Evolutionary conservation across 768 basidiomycete genomes (phyloP).

Genomic region (Amylocystis lapponica): DNA sequence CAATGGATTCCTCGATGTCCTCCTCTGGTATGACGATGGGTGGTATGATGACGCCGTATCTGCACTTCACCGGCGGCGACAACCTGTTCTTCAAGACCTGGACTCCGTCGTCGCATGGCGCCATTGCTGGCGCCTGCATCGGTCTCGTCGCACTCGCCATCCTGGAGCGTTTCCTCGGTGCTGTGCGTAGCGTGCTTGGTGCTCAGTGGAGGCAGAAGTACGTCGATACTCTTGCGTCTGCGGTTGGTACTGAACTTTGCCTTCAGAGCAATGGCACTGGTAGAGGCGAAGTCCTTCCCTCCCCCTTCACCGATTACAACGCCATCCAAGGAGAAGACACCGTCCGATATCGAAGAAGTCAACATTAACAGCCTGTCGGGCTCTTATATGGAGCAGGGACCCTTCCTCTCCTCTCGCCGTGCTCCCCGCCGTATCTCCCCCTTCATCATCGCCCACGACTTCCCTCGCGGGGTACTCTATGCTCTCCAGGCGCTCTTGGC

Average conservation of each 20-base stretch:
- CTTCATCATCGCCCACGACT: conserved; percentile 62
- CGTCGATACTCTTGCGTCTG: conserved; percentile 1
- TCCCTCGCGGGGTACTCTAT: conserved; percentile 63
- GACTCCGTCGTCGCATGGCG: conserved; percentile 62
- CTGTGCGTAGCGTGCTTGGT: conserved; percentile 47
- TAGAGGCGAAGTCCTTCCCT: neutral
- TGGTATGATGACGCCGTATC: conserved; percentile 54
- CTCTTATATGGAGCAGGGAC: neutral
- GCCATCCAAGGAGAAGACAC: neutral
- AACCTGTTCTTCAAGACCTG: conserved; percentile 62
- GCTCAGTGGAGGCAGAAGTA: conserved; percentile 57
- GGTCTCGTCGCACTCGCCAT: conserved; percentile 62
- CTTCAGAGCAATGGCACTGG: neutral
- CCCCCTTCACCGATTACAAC: neutral
- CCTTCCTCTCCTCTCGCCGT: conserved; percentile 6
- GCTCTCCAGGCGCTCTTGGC: conserved; percentile 55
- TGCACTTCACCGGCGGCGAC: conserved; percentile 66
- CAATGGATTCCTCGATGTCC: neutral
- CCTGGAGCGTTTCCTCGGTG: conserved; percentile 64
- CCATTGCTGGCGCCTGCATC: conserved; percentile 71
- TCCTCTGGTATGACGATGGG: conserved; percentile 8
- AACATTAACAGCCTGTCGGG: conserved; percentile 4
- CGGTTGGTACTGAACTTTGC: neutral
- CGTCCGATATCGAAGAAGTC: conserved; percentile 10
- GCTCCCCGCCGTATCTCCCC: conserved; percentile 43